phyloP scores from a whole-genome alignment of 108 stramenopile genomes.

The Nitzschia inconspicua region DNA sequence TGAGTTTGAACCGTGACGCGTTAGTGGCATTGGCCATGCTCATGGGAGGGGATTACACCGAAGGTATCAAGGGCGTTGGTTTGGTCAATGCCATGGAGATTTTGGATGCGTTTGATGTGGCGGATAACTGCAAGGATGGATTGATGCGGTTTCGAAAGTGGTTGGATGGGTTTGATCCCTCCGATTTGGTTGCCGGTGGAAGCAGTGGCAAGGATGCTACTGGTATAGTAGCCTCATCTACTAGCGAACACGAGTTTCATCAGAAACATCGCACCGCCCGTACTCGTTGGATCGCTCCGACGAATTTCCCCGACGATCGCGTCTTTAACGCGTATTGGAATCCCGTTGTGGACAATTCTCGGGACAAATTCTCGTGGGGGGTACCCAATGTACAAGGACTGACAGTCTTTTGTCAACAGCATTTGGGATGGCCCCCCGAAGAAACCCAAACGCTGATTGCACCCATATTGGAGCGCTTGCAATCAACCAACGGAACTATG shows the following conservation, averaged over 20 bases:
- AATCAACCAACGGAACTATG: slow-evolving; percentile 24
- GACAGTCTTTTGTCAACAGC: slow-evolving; percentile 57
- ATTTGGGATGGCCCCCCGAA: slow-evolving; percentile 77
- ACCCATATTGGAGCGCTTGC: slow-evolving; percentile 70
- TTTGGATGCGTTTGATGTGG: slow-evolving; percentile 76
- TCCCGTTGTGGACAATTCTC: slow-evolving; percentile 79
- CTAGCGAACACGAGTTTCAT: slow-evolving; percentile 43
- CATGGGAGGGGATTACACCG: slow-evolving; percentile 97
- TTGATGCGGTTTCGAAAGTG: slow-evolving; percentile 77
- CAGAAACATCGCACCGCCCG: slow-evolving; percentile 78
- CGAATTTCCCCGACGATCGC: slow-evolving; percentile 74
- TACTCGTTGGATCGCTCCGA: slow-evolving; percentile 76
- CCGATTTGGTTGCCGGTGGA: slow-evolving; percentile 29
- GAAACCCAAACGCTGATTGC: slow-evolving; percentile 69
- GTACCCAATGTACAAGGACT: slow-evolving; percentile 73
- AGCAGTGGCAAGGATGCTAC: slow-evolving; percentile 8
- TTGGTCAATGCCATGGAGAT: slow-evolving; percentile 99
- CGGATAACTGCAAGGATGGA: slow-evolving; percentile 47
- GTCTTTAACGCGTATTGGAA: slow-evolving; percentile 79
- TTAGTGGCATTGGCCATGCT: slow-evolving; percentile 92
- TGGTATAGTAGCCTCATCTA: neutral
- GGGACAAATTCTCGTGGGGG: slow-evolving; percentile 79
- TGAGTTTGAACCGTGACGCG: slow-evolving; percentile 79
- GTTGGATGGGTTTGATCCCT: slow-evolving; percentile 77
- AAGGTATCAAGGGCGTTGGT: slow-evolving; percentile 94